A percentile compares a stretch with the other conserved stretches of the same genome.
phyloP scores from a whole-genome alignment of 2,329 filamentous ascomycete genomes.

The Pochonia chlamydosporia region DNA sequence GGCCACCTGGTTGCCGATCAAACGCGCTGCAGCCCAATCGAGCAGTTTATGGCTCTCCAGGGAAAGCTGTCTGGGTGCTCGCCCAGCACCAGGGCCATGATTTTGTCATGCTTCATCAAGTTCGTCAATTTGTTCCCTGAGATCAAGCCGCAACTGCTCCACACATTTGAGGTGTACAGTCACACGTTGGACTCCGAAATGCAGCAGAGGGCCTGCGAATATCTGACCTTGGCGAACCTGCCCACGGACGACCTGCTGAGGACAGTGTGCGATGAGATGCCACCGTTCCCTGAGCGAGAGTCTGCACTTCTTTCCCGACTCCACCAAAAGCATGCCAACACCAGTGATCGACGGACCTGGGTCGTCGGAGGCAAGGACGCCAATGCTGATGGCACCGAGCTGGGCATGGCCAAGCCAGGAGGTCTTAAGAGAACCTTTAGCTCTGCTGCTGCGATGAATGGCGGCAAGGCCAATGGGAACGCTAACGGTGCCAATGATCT shows the following conservation, averaged over 20 bases:
- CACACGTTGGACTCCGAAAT: conserved; percentile 92
- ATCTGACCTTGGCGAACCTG: conserved; percentile 76
- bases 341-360: conserved; percentile 95
- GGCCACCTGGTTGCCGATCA: conserved; percentile 94
- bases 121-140: conserved; percentile 98
- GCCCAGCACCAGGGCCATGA: conserved; percentile 84
- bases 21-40: conserved; percentile 87
- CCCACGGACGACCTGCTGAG: conserved; percentile 86
- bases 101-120: conserved; percentile 93
- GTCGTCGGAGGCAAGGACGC: conserved; percentile 95
- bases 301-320: conserved; percentile 87
- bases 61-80: conserved; percentile 85
- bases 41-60: conserved; percentile 91
- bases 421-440: conserved; percentile 86
- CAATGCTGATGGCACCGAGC: conserved; percentile 73
- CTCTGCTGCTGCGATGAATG: conserved; percentile 43
- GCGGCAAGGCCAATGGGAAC: conserved; percentile 34
- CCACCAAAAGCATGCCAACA: conserved; percentile 89
- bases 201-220: conserved; percentile 94
- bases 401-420: conserved; percentile 72
- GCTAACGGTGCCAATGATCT: conserved; percentile 59
- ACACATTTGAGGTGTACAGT: conserved; percentile 87
- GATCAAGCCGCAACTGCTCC: conserved; percentile 90
- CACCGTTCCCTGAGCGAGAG: conserved; percentile 89
- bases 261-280: conserved; percentile 98